Evolutionary conservation across 495 filamentous ascomycete species (phyloP), one percentile per base, ranked within the genome.

Genomic region (Cercophora samala): DNA sequence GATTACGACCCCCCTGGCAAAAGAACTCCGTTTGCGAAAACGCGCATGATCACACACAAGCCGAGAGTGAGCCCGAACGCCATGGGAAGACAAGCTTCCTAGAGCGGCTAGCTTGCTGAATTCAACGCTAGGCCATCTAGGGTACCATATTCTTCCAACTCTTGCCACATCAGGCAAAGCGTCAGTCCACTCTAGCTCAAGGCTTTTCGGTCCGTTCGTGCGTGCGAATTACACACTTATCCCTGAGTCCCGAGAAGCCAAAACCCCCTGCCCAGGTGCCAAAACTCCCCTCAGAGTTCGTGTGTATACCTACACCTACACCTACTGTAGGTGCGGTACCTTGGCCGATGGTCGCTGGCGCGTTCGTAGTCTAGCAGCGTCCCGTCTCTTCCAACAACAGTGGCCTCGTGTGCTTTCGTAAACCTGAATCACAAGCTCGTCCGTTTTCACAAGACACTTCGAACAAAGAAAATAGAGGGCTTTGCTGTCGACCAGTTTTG

Each of bases 21-120:
- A 64, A 52, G 61, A 52, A 53, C 62, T 65, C 71, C 74, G 73
- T 75, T 74, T 74, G 65, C 66, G 37, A 58, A 70, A 56, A 62
- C 63, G 60, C 67, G 58, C 70, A 71, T 73, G 70, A 73, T 25
- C 63, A 64, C 70, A 67, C 54, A 62, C 53, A 56, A 29, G 64
- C 62, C 71, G 69, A 73, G 65, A 66, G 59, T 58, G 66, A 46
- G 51, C 58, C 71, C 69, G 66, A 69, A 69, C 66, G 58, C 69
- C 71, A 69, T 64, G 66, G 63, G 13, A 15, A 46, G 18, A 5
- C 9, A 56, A 54, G 5, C 24, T 58, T 53, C 42, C 69, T 62
- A 19, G 65, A 66, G 5, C 17, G 62, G 68, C 11, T 71, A 72
- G 72, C 32, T 9, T 2, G 1, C 19, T 25, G 2, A 0, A 1